Conservation (phyloP, 2,329 filamentous ascomycete genomes). For the Aspergillus spinulosporus region DNA sequence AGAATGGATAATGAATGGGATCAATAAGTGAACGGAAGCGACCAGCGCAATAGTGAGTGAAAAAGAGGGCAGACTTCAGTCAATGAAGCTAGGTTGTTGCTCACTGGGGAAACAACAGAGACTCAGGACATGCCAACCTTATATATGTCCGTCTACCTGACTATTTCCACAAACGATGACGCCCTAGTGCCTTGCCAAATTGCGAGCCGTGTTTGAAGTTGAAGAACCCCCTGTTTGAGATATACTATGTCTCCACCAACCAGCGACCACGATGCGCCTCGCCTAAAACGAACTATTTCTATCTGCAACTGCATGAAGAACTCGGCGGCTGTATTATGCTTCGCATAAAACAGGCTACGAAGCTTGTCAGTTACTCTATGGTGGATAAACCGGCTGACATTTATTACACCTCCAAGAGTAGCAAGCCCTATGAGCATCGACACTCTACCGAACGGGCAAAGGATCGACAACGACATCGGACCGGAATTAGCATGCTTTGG, state of each 20-base stretch:
- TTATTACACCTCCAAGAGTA: not conserved
- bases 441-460: not conserved
- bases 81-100: constrained; percentile 12
- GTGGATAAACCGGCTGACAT: not conserved
- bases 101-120: not conserved
- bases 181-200: not conserved
- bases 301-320: not conserved
- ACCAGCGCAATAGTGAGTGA: not conserved
- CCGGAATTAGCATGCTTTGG: no score
- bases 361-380: not conserved
- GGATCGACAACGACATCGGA: not conserved
- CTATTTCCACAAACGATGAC: not conserved
- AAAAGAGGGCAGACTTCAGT: constrained; percentile 12
- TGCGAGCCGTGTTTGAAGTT: not conserved
- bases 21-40: constrained; percentile 1
- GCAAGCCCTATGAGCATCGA: not conserved
- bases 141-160: not conserved
- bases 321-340: not conserved
- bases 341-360: not conserved
- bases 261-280: not conserved
- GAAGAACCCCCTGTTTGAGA: not conserved
- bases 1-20: not conserved
- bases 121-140: not conserved
- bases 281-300: not conserved
- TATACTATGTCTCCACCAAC: not conserved